Evolutionary conservation across 2,329 filamentous ascomycete species (phyloP), one percentile per base, ranked within the genome.

Genomic region (Sarocladium oryzae): DNA sequence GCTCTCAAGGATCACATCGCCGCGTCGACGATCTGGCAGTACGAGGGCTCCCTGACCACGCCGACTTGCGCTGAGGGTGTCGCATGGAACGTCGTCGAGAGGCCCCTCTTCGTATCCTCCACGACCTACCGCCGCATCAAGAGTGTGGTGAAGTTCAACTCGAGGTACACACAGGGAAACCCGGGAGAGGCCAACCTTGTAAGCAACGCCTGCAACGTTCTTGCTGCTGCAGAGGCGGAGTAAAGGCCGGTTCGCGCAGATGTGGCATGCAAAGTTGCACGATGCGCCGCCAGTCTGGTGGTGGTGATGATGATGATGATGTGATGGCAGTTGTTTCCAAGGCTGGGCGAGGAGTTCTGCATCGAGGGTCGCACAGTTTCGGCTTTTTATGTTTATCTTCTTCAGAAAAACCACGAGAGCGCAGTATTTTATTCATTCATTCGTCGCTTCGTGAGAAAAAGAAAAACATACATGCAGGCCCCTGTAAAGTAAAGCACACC

Each of bases 61-160:
- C 79, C 79, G 18, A 79, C 79, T 6, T 82, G 79, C 66, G 68
- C 69, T 16, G 77, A 82, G 64, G 75, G 72, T 24, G 64, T 82
- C 8, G 67, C 63, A 10, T 81, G 76, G 67, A 67, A 78, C 50
- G 61, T 80, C 35, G 72, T 72, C 55, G 63, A 68, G 52, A 56
- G 73, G 48, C 70, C 74, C n/a, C 58, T 80, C n/a, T 60, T 62
- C 38, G 61, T 80, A 51, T 66, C 69, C 54, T 70, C 76, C 16
- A 63, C 62, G 3, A 74, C 71, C 35, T 81, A 64, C 64, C 74
- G 74, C 58, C 62, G 61, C 24, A 70, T 77, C 55, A 80, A 79
- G 68, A 64, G 60, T 40, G 67, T 79, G 30, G 63, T 76, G 50
- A 77, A 74, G 63, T 81, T 77, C 67, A 81, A 81, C 64, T 62